Conservation (phyloP, 179 eudicot species). For the Heliamphora pulchella region DNA sequence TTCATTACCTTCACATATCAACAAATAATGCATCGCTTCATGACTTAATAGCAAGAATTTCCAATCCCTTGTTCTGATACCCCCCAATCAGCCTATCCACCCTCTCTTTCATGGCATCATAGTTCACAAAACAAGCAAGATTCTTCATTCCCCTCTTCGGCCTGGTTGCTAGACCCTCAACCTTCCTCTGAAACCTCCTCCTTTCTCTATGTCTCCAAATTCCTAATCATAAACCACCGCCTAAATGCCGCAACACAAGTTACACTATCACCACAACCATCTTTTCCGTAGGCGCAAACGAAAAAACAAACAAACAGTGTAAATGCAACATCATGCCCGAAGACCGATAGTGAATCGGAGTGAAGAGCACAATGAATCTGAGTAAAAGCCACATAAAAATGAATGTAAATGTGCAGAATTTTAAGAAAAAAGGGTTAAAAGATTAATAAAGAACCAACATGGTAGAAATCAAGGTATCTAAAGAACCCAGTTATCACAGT, state of each 20-base stretch:
- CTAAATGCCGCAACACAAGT: not conserved
- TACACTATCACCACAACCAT: slow-evolving; percentile 6
- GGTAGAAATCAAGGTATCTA: not conserved
- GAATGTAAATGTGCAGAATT: not conserved
- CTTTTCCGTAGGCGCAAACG: not conserved
- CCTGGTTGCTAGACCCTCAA: no score
- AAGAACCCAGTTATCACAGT: not conserved
- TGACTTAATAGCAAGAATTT: no score
- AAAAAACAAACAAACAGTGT: not conserved
- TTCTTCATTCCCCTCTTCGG: no score
- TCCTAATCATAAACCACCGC: not conserved
- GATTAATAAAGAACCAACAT: not conserved
- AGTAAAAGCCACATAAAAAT: not conserved
- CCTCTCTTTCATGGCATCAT: no score
- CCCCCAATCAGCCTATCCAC: no score
- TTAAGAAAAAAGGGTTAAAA: not conserved
- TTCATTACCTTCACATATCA: no score
- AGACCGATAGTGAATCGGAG: not conserved
- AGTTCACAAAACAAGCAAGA: no score
- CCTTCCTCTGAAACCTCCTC: no score
- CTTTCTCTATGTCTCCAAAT: not conserved
- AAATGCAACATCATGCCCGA: not conserved
- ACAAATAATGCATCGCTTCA: no score
- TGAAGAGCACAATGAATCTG: not conserved
- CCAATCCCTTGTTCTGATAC: no score